These are phyloP conservation scores for Vairimorpha necatrix DNA, from an alignment of 371 early-diverging fungal genomes.

Conservation along the genomic window DNA sequence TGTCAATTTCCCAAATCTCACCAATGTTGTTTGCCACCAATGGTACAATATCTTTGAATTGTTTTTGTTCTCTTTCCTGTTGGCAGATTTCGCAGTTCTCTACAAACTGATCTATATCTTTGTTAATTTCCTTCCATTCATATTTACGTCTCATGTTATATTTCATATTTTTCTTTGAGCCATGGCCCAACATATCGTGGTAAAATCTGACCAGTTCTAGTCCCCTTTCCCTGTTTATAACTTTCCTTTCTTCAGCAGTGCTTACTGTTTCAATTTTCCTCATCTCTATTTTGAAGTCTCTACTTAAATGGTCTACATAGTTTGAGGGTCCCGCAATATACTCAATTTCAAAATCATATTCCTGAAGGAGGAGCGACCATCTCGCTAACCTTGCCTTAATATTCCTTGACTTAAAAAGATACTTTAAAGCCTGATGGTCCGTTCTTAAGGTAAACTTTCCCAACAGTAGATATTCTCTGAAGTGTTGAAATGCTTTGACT, in stretches of 20 bases:
- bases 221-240: background rate
- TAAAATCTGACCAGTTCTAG: background rate
- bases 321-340: conserved; percentile 18
- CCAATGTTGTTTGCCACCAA: background rate
- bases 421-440: conserved; percentile 26
- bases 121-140: background rate
- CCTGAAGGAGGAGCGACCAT: conserved; percentile 1
- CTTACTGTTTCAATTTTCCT: background rate
- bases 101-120: background rate
- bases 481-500: conserved; percentile 14
- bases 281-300: conserved; percentile 4
- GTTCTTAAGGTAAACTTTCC: conserved; percentile 22
- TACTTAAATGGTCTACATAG: conserved; percentile 10
- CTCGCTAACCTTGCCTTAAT: conserved; percentile 1
- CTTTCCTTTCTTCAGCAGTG: background rate
- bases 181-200: conserved; percentile 7
- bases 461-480: conserved; percentile 22
- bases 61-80: background rate
- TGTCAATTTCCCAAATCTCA: conserved; percentile 27
- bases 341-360: conserved; percentile 35
- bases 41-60: background rate
- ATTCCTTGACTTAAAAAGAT: conserved; percentile 2
- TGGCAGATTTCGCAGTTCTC: conserved; percentile 22
- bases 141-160: conserved; percentile 17
- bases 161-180: conserved; percentile 22